Evolutionary conservation across 106 monocot genomes (phyloP), one percentile per base, ranked within the genome.

Genomic region (Dendrobium chrysotoxum): DNA sequence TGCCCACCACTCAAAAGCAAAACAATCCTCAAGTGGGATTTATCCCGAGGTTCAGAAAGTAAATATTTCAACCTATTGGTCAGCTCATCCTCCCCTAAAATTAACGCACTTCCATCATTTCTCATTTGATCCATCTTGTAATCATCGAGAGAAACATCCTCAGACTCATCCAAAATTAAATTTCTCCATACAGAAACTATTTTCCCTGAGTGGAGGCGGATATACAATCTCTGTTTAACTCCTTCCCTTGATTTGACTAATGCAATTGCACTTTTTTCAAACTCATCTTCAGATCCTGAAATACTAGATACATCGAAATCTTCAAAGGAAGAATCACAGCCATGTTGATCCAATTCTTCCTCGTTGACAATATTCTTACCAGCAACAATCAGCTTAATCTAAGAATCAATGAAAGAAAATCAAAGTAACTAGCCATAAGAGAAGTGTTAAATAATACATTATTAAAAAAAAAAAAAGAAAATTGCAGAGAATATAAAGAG

Each of bases 281-380:
- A 79, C 78, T 98, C 97, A 78, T 99, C 95, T 79, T 95, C 98
- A 71, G 98, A 99, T 40, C 91, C 95, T 2, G 98, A 99, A 80
- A 95, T 88, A 71, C 93, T 99, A 42, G 98, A 99, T 79, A 99
- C 80, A 41, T 99, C 98, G 67, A 86, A 82, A 65, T 89, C 87
- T 70, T 95, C 83, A 79, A 91, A 91, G 53, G 83, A 78, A 83
- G 83, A 83, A 68, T 85, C 87, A 71, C 53, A 28, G 20, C 74
- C 86, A 53, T 83, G 38, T 21, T 88, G 82, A 81, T 89, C 86
- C 39, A 93, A 85, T 28, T 91, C 95, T 72, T 95, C 95, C 85
- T 91, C 93, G 25, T 89, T 89, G 64, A 95, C 75, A 57, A 76
- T 79, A 77, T 77, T 81, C 78, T 89, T 95, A 55, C 95, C 95